A percentile compares a stretch with the other conserved stretches of the same genome.
phyloP scores from a whole-genome alignment of 208 protist species.

The Trypanosoma cruzi region DNA sequence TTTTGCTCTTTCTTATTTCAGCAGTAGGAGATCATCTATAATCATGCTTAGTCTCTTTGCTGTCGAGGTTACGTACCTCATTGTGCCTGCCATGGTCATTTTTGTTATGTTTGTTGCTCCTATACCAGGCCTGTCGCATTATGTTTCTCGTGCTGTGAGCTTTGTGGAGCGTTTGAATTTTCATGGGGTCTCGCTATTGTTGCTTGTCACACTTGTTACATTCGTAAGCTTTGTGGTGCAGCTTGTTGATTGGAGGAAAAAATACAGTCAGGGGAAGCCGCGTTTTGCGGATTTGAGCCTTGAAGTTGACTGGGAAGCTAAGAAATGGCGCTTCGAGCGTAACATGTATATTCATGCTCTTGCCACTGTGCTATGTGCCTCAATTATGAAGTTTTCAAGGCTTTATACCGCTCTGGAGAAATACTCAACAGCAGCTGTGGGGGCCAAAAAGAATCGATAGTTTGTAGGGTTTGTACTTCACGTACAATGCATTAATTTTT shows the following conservation, averaged over 20 bases:
- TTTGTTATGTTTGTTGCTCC: slow-evolving; percentile 57
- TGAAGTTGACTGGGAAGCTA: slow-evolving; percentile 63
- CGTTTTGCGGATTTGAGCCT: slow-evolving; percentile 57
- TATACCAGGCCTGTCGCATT: slow-evolving; percentile 31
- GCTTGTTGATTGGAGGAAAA: slow-evolving; percentile 52
- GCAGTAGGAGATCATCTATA: neutral
- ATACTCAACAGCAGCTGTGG: neutral
- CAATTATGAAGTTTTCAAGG: slow-evolving; percentile 50
- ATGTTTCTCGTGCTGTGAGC: slow-evolving; percentile 32
- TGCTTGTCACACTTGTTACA: slow-evolving; percentile 35
- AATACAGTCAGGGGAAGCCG: slow-evolving; percentile 38
- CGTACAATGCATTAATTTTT: neutral
- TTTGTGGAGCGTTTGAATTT: slow-evolving; percentile 42
- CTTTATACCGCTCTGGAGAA: slow-evolving; percentile 13
- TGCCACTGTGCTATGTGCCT: slow-evolving; percentile 46
- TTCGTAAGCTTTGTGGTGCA: slow-evolving; percentile 44
- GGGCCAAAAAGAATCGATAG: slow-evolving; percentile 5
- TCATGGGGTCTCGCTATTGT: slow-evolving; percentile 43
- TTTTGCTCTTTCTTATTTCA: slow-evolving; percentile 13
- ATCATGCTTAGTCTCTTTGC: slow-evolving; percentile 42
- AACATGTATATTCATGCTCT: slow-evolving; percentile 78
- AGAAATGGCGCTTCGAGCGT: slow-evolving; percentile 52
- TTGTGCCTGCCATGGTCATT: slow-evolving; percentile 44
- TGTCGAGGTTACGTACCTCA: slow-evolving; percentile 56
- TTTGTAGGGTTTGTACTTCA: neutral